Base-by-base conservation (phyloP, 2,329 filamentous ascomycete species). In the Hymenoscyphus occultus region DNA sequence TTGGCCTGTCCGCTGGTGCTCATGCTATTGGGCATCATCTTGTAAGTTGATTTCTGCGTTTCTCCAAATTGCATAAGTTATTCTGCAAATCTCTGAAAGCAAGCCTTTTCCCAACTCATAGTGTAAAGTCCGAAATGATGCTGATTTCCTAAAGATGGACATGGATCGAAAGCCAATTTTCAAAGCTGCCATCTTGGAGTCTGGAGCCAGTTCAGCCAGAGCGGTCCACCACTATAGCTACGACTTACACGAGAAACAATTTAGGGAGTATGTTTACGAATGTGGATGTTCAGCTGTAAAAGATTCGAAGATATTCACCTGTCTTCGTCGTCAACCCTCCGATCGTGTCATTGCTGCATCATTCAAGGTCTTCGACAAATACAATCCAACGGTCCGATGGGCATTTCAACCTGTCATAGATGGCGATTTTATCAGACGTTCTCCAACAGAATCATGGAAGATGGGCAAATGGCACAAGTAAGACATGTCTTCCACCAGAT, bases 341-440 rank as follows among this genome's bases (percentile, higher is more conserved):
- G 63, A 70, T 0, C 74, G 68, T 10, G 67, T 84, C 35, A 69
- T 77, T 6, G 62, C 67, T 2, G 82, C 82, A 16, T 79, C 78
- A 31, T 73, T 76, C 32, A 57, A 59, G 3, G 77, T 85, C 32
- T 85, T 80, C 77, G 70, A 76, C 22, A 74, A 74, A 54, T 80
- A 81, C 71, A 74, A 75, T 22, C 68, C 72, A 5, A 76, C 74
- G 12, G 77, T 85, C 2, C 78, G 80, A 31, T 86, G 84, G 84
- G 80, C 89, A 1, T 91, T 90, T 77, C 89, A 90, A 69, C 88
- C 88, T 7, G 84, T 87, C 45, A 83, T 90, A 65, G 87, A 90
- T 71, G 81, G 81, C 1, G 80, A 83, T 7, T 73, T 87, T 13
- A 85, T 91, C 62, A 80, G 81, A 2, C 79, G 81, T 45, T 77